These are phyloP conservation scores for Jackrogersella minutella DNA, from an alignment of 495 filamentous ascomycete species.

Conservation along the genomic window DNA sequence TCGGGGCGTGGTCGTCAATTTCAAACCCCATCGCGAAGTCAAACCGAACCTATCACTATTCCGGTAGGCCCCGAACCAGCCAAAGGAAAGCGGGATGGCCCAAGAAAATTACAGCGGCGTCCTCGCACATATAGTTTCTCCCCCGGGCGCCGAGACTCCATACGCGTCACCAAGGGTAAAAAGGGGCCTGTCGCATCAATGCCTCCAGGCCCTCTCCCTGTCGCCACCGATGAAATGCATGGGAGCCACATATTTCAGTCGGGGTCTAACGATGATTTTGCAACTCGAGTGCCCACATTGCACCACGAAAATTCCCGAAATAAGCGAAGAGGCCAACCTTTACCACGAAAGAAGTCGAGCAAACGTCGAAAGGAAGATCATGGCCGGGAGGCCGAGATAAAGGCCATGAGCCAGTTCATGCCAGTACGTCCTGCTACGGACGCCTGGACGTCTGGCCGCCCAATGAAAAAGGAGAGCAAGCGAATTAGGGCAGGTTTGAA, in stretches of 20 bases:
- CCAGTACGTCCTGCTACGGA: conserved; percentile 67
- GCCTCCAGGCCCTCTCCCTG: conserved; percentile 27
- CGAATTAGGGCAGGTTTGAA: conserved; percentile 62
- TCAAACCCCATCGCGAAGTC: conserved; percentile 47
- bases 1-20: conserved; percentile 34
- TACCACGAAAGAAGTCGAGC: conserved; percentile 74
- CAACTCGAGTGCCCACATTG: conserved; percentile 68
- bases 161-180: conserved; percentile 47
- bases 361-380: conserved; percentile 78
- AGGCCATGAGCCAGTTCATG: conserved; percentile 77
- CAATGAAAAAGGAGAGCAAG: conserved; percentile 70
- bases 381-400: conserved; percentile 83
- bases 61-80: conserved; percentile 25
- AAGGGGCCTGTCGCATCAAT: conserved; percentile 44
- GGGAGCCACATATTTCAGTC: conserved; percentile 40
- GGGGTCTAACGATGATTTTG: conserved; percentile 45
- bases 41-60: conserved; percentile 47
- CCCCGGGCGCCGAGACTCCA: conserved; percentile 57
- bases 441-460: conserved; percentile 55
- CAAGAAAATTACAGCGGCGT: conserved; percentile 58
- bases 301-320: conserved; percentile 57
- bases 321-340: conserved; percentile 61
- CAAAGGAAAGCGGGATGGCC: conserved; percentile 46
- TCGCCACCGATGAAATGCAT: conserved; percentile 7
- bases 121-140: conserved; percentile 63